phyloP scores from a whole-genome alignment of 2,329 filamentous ascomycete genomes.

The Trematosphaeria pertusa region DNA sequence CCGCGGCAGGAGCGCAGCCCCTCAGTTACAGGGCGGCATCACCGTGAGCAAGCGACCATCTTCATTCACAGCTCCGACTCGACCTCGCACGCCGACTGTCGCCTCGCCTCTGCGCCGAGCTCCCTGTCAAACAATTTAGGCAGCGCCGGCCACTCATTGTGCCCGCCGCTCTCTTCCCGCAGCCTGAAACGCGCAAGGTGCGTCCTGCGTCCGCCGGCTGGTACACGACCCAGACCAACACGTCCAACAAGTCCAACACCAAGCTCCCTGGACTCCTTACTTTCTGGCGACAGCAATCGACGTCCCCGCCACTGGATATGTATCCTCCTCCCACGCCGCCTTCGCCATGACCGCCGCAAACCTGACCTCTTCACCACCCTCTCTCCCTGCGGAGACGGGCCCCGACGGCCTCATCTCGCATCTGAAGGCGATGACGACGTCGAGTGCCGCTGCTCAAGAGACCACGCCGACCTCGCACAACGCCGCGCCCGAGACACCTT shows the following conservation, averaged over 20 bases:
- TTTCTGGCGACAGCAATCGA: slow-evolving; percentile 11
- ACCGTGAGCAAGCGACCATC: slow-evolving; percentile 5
- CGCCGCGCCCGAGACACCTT: slow-evolving; percentile 9
- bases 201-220: slow-evolving; percentile 33
- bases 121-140: slow-evolving; percentile 29
- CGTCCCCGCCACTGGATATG: slow-evolving; percentile 29
- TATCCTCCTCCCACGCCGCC: slow-evolving; percentile 29
- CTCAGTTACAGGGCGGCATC: slow-evolving; percentile 23
- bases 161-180: slow-evolving; percentile 25
- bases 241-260: slow-evolving; percentile 25
- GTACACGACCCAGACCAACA: slow-evolving; percentile 26
- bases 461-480: slow-evolving; percentile 10
- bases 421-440: slow-evolving; percentile 30
- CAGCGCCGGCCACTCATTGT: slow-evolving; percentile 29
- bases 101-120: slow-evolving; percentile 23
- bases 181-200: slow-evolving; percentile 46
- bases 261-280: slow-evolving; percentile 19
- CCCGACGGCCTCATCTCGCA: slow-evolving; percentile 31
- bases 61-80: slow-evolving; percentile 23
- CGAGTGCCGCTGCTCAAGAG: slow-evolving; percentile 13
- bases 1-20: slow-evolving; percentile 21
- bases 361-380: slow-evolving; percentile 20
- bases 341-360: slow-evolving; percentile 35
- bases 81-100: slow-evolving; percentile 34
- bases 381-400: slow-evolving; percentile 12